These are phyloP conservation scores for Trypanosoma cruzi DNA, from an alignment of 208 protist species.

Conservation along the genomic window DNA sequence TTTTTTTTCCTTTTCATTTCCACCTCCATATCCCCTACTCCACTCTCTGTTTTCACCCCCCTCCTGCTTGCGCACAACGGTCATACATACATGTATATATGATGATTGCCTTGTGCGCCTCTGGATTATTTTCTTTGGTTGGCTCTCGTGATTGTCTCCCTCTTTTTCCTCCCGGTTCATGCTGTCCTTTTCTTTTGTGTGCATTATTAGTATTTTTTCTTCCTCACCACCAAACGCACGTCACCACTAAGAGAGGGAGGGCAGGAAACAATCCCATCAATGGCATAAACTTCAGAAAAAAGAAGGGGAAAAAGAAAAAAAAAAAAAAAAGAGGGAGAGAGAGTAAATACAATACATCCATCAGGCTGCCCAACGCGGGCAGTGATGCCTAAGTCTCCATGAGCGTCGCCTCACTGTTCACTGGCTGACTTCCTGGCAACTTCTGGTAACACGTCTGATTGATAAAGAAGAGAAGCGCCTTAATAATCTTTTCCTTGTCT, in stretches of 20 bases:
- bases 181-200: not conserved
- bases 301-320: constrained; percentile 6
- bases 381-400: not conserved
- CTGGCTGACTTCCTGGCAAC: not conserved
- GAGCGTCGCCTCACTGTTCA: not conserved
- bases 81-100: not conserved
- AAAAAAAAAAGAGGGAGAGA: constrained; percentile 6
- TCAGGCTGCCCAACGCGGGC: not conserved
- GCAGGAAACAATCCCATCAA: not conserved
- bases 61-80: no score
- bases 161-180: not conserved
- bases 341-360: not conserved
- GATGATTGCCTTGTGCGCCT: not conserved
- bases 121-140: not conserved
- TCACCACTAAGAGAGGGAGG: not conserved
- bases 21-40: not conserved
- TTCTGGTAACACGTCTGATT: constrained; percentile 67
- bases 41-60: not conserved
- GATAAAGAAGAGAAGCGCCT: constrained; percentile 81
- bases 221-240: no score
- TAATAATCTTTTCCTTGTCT: constrained; percentile 88
- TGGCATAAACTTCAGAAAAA: not conserved
- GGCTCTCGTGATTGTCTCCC: not conserved
- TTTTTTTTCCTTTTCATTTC: not conserved
- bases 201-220: no score